Evolutionary conservation across 169 alveolate species (phyloP), one percentile per base, ranked within the genome.

Genomic region (Plasmodium vinckei): DNA sequence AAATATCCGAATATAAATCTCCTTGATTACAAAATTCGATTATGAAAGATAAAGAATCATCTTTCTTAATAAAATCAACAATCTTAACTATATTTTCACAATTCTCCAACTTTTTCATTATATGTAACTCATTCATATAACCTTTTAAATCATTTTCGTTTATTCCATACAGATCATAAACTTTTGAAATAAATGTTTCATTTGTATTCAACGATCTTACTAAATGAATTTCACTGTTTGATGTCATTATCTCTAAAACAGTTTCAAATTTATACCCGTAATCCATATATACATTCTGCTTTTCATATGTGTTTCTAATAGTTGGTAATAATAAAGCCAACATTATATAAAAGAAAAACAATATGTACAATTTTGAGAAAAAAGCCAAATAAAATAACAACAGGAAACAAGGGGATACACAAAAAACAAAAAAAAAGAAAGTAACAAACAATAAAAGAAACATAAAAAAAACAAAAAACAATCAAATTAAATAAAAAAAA

Each of bases 21-120:
- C 88, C 88, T 61, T 75, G 88, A 46, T 54, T 75, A 75, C 88
- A 75, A 47, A 75, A 75, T 61, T 75, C 88, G 5, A 53, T 47
- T 61, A 75, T 75, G 13, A 75, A 65, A 47, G 88, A 75, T 13
- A 75, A 33, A 0, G 88, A 61, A 61, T 75, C 75, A 63, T 75
- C 63, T 65, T 75, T 27, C 27, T 61, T 56, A 75, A 75, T 75
- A 56, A 47, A 75, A 39, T 75, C 88, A 15, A 75, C 54, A 61
- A 75, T 67, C 53, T 75, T 63, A 15, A 75, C 88, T 47, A 75
- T 39, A 75, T 75, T 75, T 63, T 75, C 88, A 75, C 88, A 75
- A 61, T 63, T 75, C 64, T 64, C 73, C 49, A 75, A 61, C 19
- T 75, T 75, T 17, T 75, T 46, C 88, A 75, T 75, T 47, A 75